A percentile compares a stretch with the other conserved stretches of the same genome.
Evolutionary conservation across 306 rosid species (phyloP).

Genomic region (Vigna nakashimae): DNA sequence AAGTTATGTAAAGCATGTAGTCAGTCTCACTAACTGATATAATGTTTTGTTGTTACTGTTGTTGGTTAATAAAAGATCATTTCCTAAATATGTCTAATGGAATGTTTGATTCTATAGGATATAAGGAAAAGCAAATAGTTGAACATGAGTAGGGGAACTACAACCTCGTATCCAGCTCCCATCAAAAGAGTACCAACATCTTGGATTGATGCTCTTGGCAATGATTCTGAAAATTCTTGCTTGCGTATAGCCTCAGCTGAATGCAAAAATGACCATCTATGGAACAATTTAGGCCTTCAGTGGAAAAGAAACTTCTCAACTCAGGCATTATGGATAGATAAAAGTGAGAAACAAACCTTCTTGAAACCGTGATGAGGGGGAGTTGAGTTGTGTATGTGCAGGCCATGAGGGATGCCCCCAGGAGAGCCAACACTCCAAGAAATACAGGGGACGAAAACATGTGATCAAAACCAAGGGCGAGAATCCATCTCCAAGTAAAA

Average conservation of each 20-base stretch:
- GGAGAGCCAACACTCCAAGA: constrained; percentile 72
- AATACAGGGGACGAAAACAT: constrained; percentile 85
- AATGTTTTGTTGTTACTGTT: background rate
- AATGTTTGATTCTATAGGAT: constrained; percentile 20
- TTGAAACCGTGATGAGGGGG: constrained; percentile 87
- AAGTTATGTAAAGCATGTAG: background rate
- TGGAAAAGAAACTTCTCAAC: constrained; percentile 12
- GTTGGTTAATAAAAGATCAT: constrained; percentile 6
- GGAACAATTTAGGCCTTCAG: constrained; percentile 42
- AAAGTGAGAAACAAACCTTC: constrained; percentile 65
- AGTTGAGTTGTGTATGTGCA: constrained; percentile 96
- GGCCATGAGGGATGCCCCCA: constrained; percentile 90
- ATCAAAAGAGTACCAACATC: constrained; percentile 85
- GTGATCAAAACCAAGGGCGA: constrained; percentile 93
- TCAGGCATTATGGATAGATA: constrained; percentile 33
- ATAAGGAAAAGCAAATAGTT: constrained; percentile 18
- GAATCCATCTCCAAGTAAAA: constrained; percentile 97
- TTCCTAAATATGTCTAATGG: constrained; percentile 12
- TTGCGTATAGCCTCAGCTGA: constrained; percentile 78
- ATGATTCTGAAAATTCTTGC: constrained; percentile 81
- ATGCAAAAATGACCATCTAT: constrained; percentile 84
- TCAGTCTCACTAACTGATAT: background rate
- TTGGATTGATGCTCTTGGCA: constrained; percentile 83
- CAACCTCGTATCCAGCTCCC: constrained; percentile 99
- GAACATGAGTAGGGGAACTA: constrained; percentile 32